Evolutionary conservation across 192 early-diverging fungal species (phyloP), one percentile per base, ranked within the genome.

Genomic region (Backusella morwellensis): DNA sequence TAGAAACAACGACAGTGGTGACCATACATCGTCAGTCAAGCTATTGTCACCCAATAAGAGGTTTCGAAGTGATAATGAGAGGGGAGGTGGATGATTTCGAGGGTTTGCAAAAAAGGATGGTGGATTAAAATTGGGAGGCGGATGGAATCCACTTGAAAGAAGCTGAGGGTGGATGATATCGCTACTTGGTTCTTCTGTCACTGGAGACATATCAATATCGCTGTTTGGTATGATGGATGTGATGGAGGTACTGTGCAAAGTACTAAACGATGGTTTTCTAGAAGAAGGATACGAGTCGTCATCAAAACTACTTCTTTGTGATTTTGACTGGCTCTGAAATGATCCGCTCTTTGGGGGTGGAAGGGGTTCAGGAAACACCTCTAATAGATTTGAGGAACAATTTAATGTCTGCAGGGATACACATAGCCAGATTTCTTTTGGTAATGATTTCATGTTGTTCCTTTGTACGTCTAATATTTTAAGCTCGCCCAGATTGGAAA

Each of bases 21-120:
- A 87, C 82, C 94, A 93, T 15, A 96, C 83, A 36, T 95, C 95
- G 70, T 97, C 94, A 26, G 89, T 92, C n/a, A 97, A 83, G 52
- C 88, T 84, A 82, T 96, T 97, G 77, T 96, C 95, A 19, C 91
- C 93, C 41, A 97, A 78, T 17, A 87, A 89, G 21, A 97, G 86
- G 38, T 84, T 80, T 23, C 81, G 80, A 32, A 97, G 86, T 12
- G 90, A 85, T 14, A 74, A 63, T 4, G 84, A 82, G 32, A 95
- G 82, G 11, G 92, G 91, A 34, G 89, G 88, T 1, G 87, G 76
- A 70, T 83, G 80, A 29, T 86, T 86, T 34, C 80, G 67, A 66
- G 84, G 82, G 79, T 75, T 84, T 75, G 81, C 80, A 87, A 77
- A 87, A 86, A 81, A 84, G 23, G 82, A 84, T 11, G 82, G 82